Conservation (phyloP, 129 eudicot genomes). For the Chrysanthemum seticuspe region DNA sequence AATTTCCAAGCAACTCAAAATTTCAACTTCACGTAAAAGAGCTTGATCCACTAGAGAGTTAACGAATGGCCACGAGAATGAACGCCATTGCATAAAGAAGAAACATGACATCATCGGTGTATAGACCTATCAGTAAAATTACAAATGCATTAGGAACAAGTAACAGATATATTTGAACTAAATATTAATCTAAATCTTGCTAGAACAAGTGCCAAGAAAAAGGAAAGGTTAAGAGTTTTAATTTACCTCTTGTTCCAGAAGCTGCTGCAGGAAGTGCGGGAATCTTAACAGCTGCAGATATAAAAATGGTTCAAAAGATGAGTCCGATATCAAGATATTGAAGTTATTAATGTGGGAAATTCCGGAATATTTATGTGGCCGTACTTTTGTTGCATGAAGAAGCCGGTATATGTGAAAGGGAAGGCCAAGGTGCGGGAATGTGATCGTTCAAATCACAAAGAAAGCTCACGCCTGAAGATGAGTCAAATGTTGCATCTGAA, state of each 20-base stretch:
- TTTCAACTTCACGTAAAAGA: constrained; percentile 23
- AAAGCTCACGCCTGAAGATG: constrained; percentile 72
- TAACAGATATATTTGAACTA: neutral
- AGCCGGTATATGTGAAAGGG: constrained; percentile 60
- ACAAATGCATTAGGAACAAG: neutral
- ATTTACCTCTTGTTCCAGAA: constrained; percentile 72
- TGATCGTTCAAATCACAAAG: constrained; percentile 93
- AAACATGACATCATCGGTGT: constrained; percentile 27
- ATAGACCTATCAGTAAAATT: constrained; percentile 24
- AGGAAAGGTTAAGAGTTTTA: neutral
- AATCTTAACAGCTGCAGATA: constrained; percentile 70
- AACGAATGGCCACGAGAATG: constrained; percentile 23
- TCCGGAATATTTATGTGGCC: constrained; percentile 8
- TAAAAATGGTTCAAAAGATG: constrained; percentile 10
- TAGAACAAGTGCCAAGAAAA: neutral
- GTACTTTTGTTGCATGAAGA: constrained; percentile 91
- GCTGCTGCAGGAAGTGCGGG: constrained; percentile 99
- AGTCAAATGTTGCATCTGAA: constrained; percentile 82
- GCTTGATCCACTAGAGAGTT: constrained; percentile 18
- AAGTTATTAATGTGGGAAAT: neutral
- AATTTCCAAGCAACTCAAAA: constrained; percentile 19
- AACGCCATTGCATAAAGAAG: constrained; percentile 24
- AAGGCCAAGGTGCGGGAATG: constrained; percentile 98
- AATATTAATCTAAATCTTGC: neutral
- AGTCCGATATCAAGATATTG: constrained; percentile 2